Base-by-base conservation (phyloP, 768 basidiomycete species). In the Lepiota brunneoincarnata region DNA sequence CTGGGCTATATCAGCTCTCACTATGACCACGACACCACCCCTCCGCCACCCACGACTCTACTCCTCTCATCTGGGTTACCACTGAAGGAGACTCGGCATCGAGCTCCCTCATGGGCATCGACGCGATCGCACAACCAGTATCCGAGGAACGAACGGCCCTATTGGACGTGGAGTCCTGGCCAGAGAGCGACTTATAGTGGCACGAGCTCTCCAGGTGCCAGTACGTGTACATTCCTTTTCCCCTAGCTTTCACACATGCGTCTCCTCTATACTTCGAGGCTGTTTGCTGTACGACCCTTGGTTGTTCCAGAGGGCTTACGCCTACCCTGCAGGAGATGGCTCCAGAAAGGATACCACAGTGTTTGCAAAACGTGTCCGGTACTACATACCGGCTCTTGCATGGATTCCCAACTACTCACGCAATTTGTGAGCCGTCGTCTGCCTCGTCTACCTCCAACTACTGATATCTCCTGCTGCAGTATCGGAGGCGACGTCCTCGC, bases 401-500 rank as follows among this genome's bases (percentile, higher is more conserved):
- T 93, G 91, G 91, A 87, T 93, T 56, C 91, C 91, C 5, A 75
- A 80, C 51, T 93, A 93, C 61, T 82, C 83, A 0, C 61, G 78
- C 14, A 83, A 84, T 17, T 70, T 85, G 87, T 89, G 63, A 57
- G 88, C 72, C 17, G 17, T 21, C 14, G 40, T 53, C 59, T 51
- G 48, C 48, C 45, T 51, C 17, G 14, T 17, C n/a, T 28, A 35
- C 20, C 35, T n/a, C 38, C 18, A 34, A 52, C 34, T 28, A 34
- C 10, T 41, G 18, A 23, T 11, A 40, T 54, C 23, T 51, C 34
- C 40, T 45, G 23, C 20, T 37, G 11, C 55, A 75, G 75, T 39
- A 64, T 75, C 36, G 69, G 68, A 35, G 77, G 70, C 23, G 92
- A 95, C 67, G 61, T 91, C n/a, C 74, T 93, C 0, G 91, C 91